Conservation (phyloP, 768 basidiomycete species). For the Boletus rubroflammeus region DNA sequence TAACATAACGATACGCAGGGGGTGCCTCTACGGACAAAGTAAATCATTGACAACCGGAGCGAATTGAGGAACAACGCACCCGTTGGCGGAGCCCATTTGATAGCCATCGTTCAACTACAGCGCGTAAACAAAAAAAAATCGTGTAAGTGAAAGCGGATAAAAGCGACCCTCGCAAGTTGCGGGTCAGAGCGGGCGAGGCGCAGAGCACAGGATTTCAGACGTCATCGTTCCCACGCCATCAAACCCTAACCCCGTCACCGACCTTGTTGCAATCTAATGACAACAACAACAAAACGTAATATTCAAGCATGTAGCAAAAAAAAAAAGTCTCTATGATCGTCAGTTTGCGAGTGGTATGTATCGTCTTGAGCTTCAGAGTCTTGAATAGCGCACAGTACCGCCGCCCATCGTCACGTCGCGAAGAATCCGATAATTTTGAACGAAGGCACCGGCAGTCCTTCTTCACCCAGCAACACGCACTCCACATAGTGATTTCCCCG, state of each 20-base stretch:
- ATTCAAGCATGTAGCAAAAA: not conserved
- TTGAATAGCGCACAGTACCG: not conserved
- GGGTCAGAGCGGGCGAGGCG: not conserved
- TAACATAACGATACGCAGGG: slow-evolving; percentile 60
- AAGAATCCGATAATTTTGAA: slow-evolving; percentile 95
- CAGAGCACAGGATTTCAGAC: slow-evolving; percentile 6
- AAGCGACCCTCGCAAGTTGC: not conserved
- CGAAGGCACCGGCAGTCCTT: slow-evolving; percentile 69
- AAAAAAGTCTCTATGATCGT: slow-evolving; percentile 1
- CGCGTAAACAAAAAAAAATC: not conserved
- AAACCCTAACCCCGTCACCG: not conserved
- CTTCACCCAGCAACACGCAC: slow-evolving; percentile 84
- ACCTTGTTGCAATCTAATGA: no score
- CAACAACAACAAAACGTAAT: no score
- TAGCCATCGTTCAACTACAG: slow-evolving; percentile 10
- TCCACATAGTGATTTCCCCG: slow-evolving; percentile 92
- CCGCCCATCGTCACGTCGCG: slow-evolving; percentile 47
- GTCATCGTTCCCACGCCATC: slow-evolving; percentile 27
- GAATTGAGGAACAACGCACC: slow-evolving; percentile 7
- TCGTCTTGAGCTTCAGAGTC: not conserved
- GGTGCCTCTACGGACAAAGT: slow-evolving; percentile 32
- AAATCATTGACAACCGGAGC: no score
- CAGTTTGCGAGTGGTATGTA: not conserved
- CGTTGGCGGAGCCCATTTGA: slow-evolving; percentile 7
- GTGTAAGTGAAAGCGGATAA: no score